A percentile compares a stretch with the other conserved stretches of the same genome.
These are phyloP conservation scores for Hsuehochloa calcarea DNA, from an alignment of 176 grass and related monocot genomes.

Conservation along the genomic window DNA sequence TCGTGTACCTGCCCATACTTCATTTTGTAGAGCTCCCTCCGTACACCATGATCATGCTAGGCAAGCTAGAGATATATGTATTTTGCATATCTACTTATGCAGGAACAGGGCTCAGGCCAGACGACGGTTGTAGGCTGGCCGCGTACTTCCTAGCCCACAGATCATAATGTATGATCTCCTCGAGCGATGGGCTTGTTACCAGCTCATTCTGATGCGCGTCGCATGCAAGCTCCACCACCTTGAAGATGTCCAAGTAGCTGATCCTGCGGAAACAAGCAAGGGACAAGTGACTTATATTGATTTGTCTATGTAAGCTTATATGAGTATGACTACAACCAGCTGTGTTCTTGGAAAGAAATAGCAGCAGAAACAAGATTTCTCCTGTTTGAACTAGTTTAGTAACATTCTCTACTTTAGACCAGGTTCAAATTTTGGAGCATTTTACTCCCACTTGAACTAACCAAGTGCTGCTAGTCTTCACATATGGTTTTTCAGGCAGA, in stretches of 20 bases:
- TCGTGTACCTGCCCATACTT: not conserved
- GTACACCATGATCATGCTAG: slow-evolving; percentile 1
- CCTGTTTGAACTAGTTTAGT: not conserved
- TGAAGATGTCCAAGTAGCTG: slow-evolving; percentile 90
- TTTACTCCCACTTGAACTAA: not conserved
- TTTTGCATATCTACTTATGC: slow-evolving; percentile 25
- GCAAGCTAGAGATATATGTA: not conserved
- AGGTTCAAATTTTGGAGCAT: not conserved
- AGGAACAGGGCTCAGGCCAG: slow-evolving; percentile 63
- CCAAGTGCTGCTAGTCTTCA: not conserved
- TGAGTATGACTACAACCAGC: not conserved
- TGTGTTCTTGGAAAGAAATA: not conserved
- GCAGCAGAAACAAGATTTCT: not conserved
- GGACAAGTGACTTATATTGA: not conserved
- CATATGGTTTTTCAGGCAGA: not conserved
- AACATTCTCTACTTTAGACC: not conserved
- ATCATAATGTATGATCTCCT: slow-evolving; percentile 95
- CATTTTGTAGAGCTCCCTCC: slow-evolving; percentile 7
- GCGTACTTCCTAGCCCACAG: slow-evolving; percentile 81
- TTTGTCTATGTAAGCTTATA: not conserved
- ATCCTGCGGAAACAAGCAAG: slow-evolving; percentile 56
- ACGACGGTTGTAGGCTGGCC: slow-evolving; percentile 48
- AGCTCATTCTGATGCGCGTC: slow-evolving; percentile 75
- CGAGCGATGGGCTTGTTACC: slow-evolving; percentile 60
- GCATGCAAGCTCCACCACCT: slow-evolving; percentile 83